A percentile compares a stretch with the other conserved stretches of the same genome.
phyloP scores from a whole-genome alignment of 2,329 filamentous ascomycete species.

The Apiospora arundinis region DNA sequence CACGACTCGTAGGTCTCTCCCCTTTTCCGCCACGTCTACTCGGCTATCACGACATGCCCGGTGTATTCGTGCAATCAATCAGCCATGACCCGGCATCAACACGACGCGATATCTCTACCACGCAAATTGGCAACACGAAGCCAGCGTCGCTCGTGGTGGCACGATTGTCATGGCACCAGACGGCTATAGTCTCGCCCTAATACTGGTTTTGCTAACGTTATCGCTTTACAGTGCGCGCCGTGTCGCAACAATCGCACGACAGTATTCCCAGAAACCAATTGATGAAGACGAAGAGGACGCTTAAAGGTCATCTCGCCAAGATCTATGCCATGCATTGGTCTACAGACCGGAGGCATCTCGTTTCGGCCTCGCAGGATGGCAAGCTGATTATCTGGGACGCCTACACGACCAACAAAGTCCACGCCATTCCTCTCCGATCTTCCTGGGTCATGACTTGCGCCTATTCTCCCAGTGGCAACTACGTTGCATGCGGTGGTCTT shows the following conservation, averaged over 20 bases:
- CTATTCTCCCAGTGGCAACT: constrained; percentile 97
- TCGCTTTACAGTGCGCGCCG: constrained; percentile 75
- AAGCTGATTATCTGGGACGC: constrained; percentile 99
- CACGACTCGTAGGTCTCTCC: constrained; percentile 80
- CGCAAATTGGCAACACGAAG: not conserved
- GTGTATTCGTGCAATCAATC: not conserved
- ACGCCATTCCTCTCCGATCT: constrained; percentile 94
- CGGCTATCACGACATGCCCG: not conserved
- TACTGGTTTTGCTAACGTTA: not conserved
- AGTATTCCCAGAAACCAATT: constrained; percentile 86
- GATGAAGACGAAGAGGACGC: constrained; percentile 96
- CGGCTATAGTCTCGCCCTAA: not conserved
- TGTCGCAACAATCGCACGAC: constrained; percentile 92
- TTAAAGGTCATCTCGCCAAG: constrained; percentile 98
- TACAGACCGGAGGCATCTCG: constrained; percentile 93
- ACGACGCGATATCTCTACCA: not conserved
- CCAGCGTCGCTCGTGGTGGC: not conserved
- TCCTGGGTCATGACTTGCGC: constrained; percentile 99
- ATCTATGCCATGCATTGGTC: constrained; percentile 99
- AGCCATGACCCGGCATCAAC: not conserved
- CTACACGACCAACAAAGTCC: constrained; percentile 99
- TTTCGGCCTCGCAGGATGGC: constrained; percentile 97
- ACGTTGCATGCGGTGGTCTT: constrained; percentile 95
- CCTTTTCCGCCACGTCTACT: not conserved
- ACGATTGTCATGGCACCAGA: not conserved